These are phyloP conservation scores for Chaetothyriales sp. DNA, from an alignment of 2,329 filamentous ascomycete genomes.

Conservation along the genomic window DNA sequence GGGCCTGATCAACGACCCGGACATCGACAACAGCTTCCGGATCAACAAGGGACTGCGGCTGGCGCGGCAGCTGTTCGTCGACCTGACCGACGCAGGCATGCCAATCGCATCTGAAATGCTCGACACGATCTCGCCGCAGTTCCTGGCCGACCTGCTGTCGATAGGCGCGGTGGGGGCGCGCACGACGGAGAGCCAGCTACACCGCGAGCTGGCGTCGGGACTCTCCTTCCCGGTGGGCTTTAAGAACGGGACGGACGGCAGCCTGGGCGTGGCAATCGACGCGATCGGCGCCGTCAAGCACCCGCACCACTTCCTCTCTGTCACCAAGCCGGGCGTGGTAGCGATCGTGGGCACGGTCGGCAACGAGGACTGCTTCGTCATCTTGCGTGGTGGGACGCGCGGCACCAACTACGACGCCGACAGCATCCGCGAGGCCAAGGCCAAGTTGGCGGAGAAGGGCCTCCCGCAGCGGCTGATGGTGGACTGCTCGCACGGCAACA, in stretches of 20 bases:
- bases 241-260: conserved; percentile 98
- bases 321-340: conserved; percentile 87
- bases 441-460: conserved; percentile 65
- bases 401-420: conserved; percentile 89
- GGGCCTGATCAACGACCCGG: conserved; percentile 95
- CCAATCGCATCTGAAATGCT: conserved; percentile 97
- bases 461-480: conserved; percentile 89
- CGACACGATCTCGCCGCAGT: conserved; percentile 96
- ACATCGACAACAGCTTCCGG: conserved; percentile 92
- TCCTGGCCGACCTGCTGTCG: conserved; percentile 88
- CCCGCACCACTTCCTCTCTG: conserved; percentile 89
- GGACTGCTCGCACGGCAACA: conserved; percentile 97
- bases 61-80: conserved; percentile 83
- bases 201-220: conserved; percentile 88
- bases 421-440: conserved; percentile 65
- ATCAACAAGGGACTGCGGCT: conserved; percentile 97
- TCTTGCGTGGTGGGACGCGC: conserved; percentile 77
- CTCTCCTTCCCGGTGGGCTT: conserved; percentile 96
- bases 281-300: conserved; percentile 62
- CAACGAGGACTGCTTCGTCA: conserved; percentile 96
- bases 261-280: conserved; percentile 80
- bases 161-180: conserved; percentile 90
- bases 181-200: conserved; percentile 91
- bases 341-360: conserved; percentile 87
- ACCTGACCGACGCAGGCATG: conserved; percentile 75